phyloP scores from a whole-genome alignment of 2,329 filamentous ascomycete species.

The Cercospora zeina region DNA sequence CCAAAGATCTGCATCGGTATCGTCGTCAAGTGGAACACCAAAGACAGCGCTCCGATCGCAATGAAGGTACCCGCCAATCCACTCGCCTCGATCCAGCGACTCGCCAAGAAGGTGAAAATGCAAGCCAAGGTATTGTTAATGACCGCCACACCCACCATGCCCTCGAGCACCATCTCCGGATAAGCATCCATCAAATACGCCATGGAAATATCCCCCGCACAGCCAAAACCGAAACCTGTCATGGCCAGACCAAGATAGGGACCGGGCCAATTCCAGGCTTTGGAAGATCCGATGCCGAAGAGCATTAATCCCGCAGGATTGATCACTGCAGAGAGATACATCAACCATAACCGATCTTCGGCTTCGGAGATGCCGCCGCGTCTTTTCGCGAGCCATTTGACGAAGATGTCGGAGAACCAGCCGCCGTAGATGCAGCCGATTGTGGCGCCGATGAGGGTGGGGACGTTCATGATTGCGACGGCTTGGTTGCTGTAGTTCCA shows the following conservation, averaged over 20 bases:
- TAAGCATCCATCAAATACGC: constrained; percentile 59
- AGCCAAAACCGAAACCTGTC: constrained; percentile 62
- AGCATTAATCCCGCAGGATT: constrained; percentile 56
- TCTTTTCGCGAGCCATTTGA: constrained; percentile 56
- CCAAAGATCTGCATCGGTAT: constrained; percentile 58
- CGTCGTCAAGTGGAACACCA: constrained; percentile 54
- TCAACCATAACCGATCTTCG: constrained; percentile 56
- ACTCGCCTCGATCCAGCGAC: constrained; percentile 51
- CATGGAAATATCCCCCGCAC: constrained; percentile 55
- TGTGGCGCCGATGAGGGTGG: constrained; percentile 56
- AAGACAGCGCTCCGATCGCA: constrained; percentile 54
- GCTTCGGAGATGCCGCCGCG: constrained; percentile 58
- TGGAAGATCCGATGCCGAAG: constrained; percentile 55
- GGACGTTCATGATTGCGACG: constrained; percentile 60
- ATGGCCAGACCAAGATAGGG: constrained; percentile 59
- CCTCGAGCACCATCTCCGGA: constrained; percentile 59
- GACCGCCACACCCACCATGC: constrained; percentile 60
- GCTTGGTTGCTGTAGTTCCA: constrained; percentile 58
- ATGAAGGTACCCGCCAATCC: constrained; percentile 54
- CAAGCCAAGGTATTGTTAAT: constrained; percentile 59
- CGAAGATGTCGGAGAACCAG: constrained; percentile 58
- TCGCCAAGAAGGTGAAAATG: constrained; percentile 54
- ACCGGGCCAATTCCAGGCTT: constrained; percentile 55
- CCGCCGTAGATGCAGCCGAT: constrained; percentile 60
- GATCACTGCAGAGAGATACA: constrained; percentile 53